Evolutionary conservation across 2,329 filamentous ascomycete genomes (phyloP).

Genomic region (Penicillium sp.): DNA sequence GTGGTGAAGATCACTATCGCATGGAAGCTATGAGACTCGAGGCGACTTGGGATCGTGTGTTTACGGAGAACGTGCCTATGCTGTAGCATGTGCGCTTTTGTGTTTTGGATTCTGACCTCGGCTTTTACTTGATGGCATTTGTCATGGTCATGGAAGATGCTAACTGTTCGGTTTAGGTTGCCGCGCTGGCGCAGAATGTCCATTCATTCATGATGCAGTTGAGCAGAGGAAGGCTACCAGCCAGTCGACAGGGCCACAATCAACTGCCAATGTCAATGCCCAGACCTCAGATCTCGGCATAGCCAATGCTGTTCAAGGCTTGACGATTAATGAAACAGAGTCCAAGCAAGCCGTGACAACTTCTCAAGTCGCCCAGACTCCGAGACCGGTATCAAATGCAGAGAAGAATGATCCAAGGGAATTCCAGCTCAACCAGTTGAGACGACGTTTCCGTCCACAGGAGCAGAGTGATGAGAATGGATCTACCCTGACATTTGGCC

Average conservation of each 20-base stretch:
- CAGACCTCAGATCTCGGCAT: conserved; percentile 12
- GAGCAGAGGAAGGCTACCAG: conserved; percentile 17
- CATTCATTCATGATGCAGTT: conserved; percentile 50
- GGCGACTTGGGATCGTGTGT: not conserved
- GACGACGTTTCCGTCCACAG: conserved; percentile 62
- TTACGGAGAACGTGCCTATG: not conserved
- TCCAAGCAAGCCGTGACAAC: conserved; percentile 47
- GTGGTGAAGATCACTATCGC: not conserved
- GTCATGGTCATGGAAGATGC: conserved; percentile 9
- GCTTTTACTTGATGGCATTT: not conserved
- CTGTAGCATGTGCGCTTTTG: not conserved
- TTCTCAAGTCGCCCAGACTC: conserved; percentile 41
- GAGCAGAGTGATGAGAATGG: conserved; percentile 52
- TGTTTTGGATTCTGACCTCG: not conserved
- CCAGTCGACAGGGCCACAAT: conserved; percentile 14
- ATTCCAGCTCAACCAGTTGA: conserved; percentile 74
- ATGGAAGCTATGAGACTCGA: not conserved
- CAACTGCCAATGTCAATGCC: conserved; percentile 4
- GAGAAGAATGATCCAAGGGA: conserved; percentile 69
- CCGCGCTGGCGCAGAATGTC: conserved; percentile 54
- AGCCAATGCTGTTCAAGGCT: conserved; percentile 21
- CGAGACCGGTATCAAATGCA: conserved; percentile 66
- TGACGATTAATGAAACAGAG: conserved; percentile 25
- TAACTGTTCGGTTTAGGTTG: conserved; percentile 47
- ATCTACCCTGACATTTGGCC: conserved; percentile 63